Base-by-base conservation (phyloP, 495 filamentous ascomycete genomes). In the Tuber magnatum region DNA sequence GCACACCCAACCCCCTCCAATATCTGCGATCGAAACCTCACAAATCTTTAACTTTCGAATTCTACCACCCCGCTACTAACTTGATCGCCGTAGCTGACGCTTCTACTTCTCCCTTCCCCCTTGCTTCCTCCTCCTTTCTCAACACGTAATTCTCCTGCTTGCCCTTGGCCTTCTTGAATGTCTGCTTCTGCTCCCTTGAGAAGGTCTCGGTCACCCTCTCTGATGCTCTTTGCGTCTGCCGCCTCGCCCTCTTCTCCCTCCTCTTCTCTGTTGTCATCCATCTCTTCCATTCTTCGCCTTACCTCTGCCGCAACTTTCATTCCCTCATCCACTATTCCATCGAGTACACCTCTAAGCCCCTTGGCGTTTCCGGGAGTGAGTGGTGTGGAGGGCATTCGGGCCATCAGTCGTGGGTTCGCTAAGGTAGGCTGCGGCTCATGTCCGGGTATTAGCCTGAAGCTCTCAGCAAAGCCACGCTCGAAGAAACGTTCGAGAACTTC, bases 401-500 rank as follows among this genome's bases (percentile, higher is more conserved):
- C 28, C 84, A 48, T 72, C 16, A 84, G 32, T 71, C 85, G 85
- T 16, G 85, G 83, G 32, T 42, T 48, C 41, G 39, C 28, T 42
- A 78, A 72, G 40, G 81, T 79, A 71, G 83, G 71, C 24, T 84
- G 42, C 74, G 83, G 68, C 16, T 32, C 35, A 61, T 24, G n/a
- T 24, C 69, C 69, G 1, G 69, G 40, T 73, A 88, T 87, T 32
- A 93, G 87, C 70, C 86, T 87, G 85, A 93, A 92, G n/a, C 89
- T 91, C 77, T 89, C 89, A 0, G 90, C 87, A 85, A 93, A 92
- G 75, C 88, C 89, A 44, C 87, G 90, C 84, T 99, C 95, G 83
- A 99, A 99, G 84, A 99, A 99, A 79, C 93, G 90, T 81, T 99
- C 94, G 20, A 99, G 89, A 4, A 94, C 87, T 81, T 99, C 95